phyloP scores from a whole-genome alignment of 345 rosid genomes.

The Rhodomyrtus tomentosa region DNA sequence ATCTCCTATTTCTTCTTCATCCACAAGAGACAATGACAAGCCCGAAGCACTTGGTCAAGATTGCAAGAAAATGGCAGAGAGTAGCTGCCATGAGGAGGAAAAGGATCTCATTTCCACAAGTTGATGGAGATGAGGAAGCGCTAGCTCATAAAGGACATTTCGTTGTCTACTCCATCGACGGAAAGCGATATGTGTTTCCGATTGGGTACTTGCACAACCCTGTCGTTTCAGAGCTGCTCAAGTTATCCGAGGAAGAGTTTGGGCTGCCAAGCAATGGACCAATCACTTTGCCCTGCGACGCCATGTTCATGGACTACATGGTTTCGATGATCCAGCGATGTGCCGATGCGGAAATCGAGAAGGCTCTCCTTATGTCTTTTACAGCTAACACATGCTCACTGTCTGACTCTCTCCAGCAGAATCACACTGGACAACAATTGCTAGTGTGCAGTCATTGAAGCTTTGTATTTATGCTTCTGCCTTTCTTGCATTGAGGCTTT shows the following conservation, averaged over 20 bases:
- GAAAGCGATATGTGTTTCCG: conserved; percentile 7
- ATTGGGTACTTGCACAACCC: background rate
- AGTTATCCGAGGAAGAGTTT: conserved; percentile 1
- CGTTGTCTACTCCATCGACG: conserved; percentile 4
- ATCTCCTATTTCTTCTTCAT: background rate
- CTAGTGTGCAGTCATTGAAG: background rate
- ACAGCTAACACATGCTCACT: background rate
- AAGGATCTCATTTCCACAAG: conserved; percentile 8
- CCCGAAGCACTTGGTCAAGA: conserved; percentile 13
- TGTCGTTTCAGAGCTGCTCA: conserved; percentile 1
- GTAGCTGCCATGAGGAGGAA: conserved; percentile 6
- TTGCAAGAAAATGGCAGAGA: conserved; percentile 29
- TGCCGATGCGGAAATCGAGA: background rate
- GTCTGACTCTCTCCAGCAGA: background rate
- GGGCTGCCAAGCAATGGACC: conserved; percentile 8
- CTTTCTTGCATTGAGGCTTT: background rate
- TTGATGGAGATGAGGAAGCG: background rate
- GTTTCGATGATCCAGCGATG: background rate
- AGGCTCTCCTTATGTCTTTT: background rate
- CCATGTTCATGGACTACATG: conserved; percentile 8
- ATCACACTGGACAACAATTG: background rate
- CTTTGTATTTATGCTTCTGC: background rate
- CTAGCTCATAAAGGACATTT: conserved; percentile 14
- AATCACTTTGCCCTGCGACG: conserved; percentile 23
- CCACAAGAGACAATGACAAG: conserved; percentile 3